A percentile compares a stretch with the other conserved stretches of the same genome.
phyloP scores from a whole-genome alignment of 129 eudicot species.

The Artemisia annua region DNA sequence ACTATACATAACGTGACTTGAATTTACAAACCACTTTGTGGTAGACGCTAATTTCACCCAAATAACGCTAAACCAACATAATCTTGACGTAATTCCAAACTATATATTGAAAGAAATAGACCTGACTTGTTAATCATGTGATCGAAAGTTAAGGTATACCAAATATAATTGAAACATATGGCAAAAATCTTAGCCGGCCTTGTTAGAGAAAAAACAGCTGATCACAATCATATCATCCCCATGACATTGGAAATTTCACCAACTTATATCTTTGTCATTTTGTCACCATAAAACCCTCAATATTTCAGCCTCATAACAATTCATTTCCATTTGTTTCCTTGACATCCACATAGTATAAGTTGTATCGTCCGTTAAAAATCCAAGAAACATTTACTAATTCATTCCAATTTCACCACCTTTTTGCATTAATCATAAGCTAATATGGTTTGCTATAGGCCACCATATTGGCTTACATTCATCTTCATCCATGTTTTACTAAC shows the following conservation, averaged over 20 bases:
- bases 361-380: slow-evolving; percentile 12
- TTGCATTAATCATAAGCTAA: slow-evolving; percentile 3
- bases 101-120: too few relatives aligned
- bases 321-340: slow-evolving; percentile 26
- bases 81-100: too few relatives aligned
- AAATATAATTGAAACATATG: slow-evolving; percentile 16
- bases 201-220: slow-evolving; percentile 16
- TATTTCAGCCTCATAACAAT: slow-evolving; percentile 31
- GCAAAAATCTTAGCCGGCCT: slow-evolving; percentile 36
- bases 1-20: too few relatives aligned
- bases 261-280: slow-evolving; percentile 26
- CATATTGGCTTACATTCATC: slow-evolving; percentile 27
- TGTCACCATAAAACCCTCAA: slow-evolving; percentile 23
- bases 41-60: neutral
- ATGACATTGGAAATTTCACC: slow-evolving; percentile 36
- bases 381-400: neutral
- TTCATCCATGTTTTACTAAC: slow-evolving; percentile 9
- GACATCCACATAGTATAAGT: slow-evolving; percentile 19
- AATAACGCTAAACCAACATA: neutral
- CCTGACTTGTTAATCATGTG: neutral
- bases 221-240: slow-evolving; percentile 26
- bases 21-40: neutral
- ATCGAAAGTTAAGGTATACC: neutral
- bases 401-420: neutral
- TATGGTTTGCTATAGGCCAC: slow-evolving; percentile 22